Evolutionary conservation across 192 early-diverging fungal genomes (phyloP), one percentile per base, ranked within the genome.

Genomic region (Backusella luteola): DNA sequence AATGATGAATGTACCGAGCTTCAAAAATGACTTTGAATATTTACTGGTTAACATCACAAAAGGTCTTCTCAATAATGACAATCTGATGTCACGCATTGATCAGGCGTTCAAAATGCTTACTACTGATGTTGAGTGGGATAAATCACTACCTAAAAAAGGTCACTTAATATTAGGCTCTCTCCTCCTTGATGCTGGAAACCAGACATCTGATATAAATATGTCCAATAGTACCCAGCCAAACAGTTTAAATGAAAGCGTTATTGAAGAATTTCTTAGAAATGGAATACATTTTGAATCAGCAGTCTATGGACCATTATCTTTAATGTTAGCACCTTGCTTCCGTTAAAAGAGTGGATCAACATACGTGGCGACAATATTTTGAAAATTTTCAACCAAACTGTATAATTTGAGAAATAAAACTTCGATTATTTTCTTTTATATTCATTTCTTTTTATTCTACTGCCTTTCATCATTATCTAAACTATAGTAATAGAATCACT

Each of bases 101-200:
- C 41, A 63, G 41, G 21, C 46, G 12, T 41, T 17, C 8, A 26
- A 71, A 9, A 71, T 71, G 41, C 39, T 71, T 46, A 29, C 9
- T 26, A 41, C 39, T 14, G 69, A 71, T 34, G 69, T 71, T 44
- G 69, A 38, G 23, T 71, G 42, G 69, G 69, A 71, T 26, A 71
- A 34, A 44, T 21, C n/a, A 29, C 32, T 49, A 26, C 71, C 41
- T 38, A 32, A n/a, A 29, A 29, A 34, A 49, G 46, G 46, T 14
- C 46, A 17, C 19, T 49, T 49, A 49, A 3, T 5, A n/a, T 19
- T 49, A 49, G 46, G 15, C 12, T 49, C 46, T 14, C 46, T 49
- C 46, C 0, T n/a, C 19, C 46, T 17, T 6, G 46, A 4, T 19
- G 46, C 15, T 49, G 19, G 46, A 49, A 49, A 49, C 46, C 46